Conservation (phyloP, 78 protist genomes). For the Dictyostelium intermedium region DNA sequence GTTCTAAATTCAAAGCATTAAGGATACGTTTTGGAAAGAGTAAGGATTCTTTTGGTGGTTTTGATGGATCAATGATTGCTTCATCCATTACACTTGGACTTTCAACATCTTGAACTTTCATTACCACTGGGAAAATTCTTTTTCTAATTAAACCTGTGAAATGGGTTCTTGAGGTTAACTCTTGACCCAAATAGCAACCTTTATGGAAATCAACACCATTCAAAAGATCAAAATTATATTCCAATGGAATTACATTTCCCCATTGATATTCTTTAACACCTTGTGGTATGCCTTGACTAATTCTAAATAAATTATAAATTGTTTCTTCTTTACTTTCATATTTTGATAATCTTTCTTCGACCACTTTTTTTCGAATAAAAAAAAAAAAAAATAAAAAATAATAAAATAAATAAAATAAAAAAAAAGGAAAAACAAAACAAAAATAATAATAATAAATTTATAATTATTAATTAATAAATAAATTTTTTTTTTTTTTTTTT, state of each 20-base stretch:
- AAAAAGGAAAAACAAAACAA: background rate
- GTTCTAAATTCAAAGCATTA: conserved; percentile 1
- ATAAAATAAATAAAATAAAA: background rate
- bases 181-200: conserved; percentile 94
- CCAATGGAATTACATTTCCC: conserved; percentile 77
- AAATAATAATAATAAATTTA: background rate
- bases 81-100: conserved; percentile 7
- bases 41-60: conserved; percentile 20
- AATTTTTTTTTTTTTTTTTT: no score
- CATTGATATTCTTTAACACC: conserved; percentile 50
- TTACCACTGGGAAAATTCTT: conserved; percentile 81
- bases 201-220: conserved; percentile 83
- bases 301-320: conserved; percentile 43
- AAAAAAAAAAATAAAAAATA: no score
- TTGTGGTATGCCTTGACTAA: conserved; percentile 71
- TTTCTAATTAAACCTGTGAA: conserved; percentile 83
- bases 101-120: conserved; percentile 36
- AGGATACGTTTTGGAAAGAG: conserved; percentile 19
- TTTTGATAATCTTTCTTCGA: background rate
- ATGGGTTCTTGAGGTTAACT: conserved; percentile 85
- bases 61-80: background rate
- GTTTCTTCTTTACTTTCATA: conserved; percentile 12
- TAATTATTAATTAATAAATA: no score
- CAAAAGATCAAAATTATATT: conserved; percentile 81
- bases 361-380: background rate